Base-by-base conservation (phyloP, 768 basidiomycete genomes). In the Tulasnella sp. region DNA sequence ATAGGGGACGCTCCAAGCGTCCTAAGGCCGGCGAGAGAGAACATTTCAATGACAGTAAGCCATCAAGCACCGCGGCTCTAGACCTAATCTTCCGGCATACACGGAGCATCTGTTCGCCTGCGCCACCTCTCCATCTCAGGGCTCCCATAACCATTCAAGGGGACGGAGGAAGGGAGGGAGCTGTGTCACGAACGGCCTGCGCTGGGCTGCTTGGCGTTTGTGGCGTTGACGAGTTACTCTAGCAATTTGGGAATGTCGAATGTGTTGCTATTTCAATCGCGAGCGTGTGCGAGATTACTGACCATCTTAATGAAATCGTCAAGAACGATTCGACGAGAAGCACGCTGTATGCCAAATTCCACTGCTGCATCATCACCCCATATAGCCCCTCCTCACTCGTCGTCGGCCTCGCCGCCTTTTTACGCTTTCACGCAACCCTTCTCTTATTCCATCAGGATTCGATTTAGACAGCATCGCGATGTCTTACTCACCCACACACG, bases 161-260 rank as follows among this genome's bases (percentile, higher is more conserved):
- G 85, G 14, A 83, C 83, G 38, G 80, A 87, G 1, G 91, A 78
- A 11, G 77, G 81, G 67, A 37, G 79, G 79, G 39, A 64, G 77
- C 64, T 82, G 76, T 67, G 79, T 73, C 54, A 71, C 72, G 74
- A 17, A 78, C 92, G 97, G 82, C 84, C 93, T 49, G 89, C 90
- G 38, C 84, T 96, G 77, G 91, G 94, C 73, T 88, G 87, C 79
- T 86, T 96, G 68, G 91, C 96, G 77, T 89, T 90, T 79, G 86
- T 93, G 71, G 90, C 91, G 68, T 86, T 95, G 58, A 80, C 93
- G 77, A 88, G 91, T 82, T 94, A 96, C 82, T 92, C 93, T 84
- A 88, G 87, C 79, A 95, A 92, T 82, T 88, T 96, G 78, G 85
- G 94, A 79, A 94, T 96, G 80, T 78, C 78, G 74, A 64, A 58